Conservation (phyloP, 2,329 filamentous ascomycete genomes). For the Ceratocystis albifundus region DNA sequence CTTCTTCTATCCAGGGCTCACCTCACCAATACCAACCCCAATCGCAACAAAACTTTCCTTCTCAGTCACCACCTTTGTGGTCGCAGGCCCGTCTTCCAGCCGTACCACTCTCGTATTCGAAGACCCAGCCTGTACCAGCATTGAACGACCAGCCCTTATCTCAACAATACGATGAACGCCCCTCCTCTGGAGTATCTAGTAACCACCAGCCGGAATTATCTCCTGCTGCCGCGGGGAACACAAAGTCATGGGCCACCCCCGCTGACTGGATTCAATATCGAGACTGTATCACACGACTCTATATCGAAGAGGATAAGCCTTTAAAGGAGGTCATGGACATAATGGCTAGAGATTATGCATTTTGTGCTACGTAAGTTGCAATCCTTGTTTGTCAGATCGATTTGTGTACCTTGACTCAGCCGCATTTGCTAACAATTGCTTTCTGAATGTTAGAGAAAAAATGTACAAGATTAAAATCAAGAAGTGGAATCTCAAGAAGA, state of each 20-base stretch:
- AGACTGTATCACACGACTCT: constrained; percentile 20
- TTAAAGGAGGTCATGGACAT: constrained; percentile 23
- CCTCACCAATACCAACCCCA: constrained; percentile 20
- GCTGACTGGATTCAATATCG: constrained; percentile 21
- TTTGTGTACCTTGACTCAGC: neutral
- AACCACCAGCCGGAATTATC: constrained; percentile 12
- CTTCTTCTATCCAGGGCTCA: constrained; percentile 19
- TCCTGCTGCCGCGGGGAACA: neutral
- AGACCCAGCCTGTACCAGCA: constrained; percentile 1
- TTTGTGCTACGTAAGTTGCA: constrained; percentile 22
- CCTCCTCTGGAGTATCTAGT: constrained; percentile 20
- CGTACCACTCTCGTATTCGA: constrained; percentile 14
- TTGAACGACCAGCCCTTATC: constrained; percentile 16
- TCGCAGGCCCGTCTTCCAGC: constrained; percentile 17
- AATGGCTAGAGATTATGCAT: constrained; percentile 20
- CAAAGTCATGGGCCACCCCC: constrained; percentile 22
- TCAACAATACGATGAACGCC: constrained; percentile 20
- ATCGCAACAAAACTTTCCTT: constrained; percentile 10
- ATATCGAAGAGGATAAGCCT: constrained; percentile 22
- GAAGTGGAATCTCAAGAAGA: constrained; percentile 23
- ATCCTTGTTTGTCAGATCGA: neutral
- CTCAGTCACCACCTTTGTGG: constrained; percentile 18
- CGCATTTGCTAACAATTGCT: neutral
- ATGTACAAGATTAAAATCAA: constrained; percentile 24
- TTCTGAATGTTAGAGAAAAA: constrained; percentile 19